Conservation (phyloP, 495 filamentous ascomycete species). For the Trichoderma orchidacearum region DNA sequence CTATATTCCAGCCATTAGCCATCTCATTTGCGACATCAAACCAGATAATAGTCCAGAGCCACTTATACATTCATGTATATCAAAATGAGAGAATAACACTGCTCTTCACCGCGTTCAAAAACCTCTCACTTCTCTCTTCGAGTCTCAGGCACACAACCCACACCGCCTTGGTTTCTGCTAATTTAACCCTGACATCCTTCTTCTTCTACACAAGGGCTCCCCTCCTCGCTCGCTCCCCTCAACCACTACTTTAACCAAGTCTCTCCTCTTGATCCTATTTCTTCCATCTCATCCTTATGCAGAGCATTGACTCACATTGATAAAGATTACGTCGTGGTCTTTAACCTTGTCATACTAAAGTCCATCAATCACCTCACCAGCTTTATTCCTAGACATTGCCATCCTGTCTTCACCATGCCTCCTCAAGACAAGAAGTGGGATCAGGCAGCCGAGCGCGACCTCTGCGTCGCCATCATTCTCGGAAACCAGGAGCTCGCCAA, state of each 20-base stretch:
- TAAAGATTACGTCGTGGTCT: no score
- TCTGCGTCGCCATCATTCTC: neutral
- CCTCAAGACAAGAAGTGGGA: conserved; percentile 2
- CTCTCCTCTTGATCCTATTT: neutral
- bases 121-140: neutral
- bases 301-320: no score
- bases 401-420: neutral
- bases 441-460: neutral
- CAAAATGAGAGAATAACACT: neutral
- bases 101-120: neutral
- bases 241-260: no score
- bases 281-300: neutral
- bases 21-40: neutral
- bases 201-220: neutral
- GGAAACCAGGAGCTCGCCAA: neutral
- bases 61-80: no score
- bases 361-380: no score
- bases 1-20: neutral
- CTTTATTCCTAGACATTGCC: no score
- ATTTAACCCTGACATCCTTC: neutral
- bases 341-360: no score
- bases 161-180: neutral
- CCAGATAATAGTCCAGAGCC: no score
- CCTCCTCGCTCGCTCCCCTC: neutral
- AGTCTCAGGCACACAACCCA: neutral